Conservation (phyloP, 495 filamentous ascomycete genomes). For the Aspergillus incahuasiensis region DNA sequence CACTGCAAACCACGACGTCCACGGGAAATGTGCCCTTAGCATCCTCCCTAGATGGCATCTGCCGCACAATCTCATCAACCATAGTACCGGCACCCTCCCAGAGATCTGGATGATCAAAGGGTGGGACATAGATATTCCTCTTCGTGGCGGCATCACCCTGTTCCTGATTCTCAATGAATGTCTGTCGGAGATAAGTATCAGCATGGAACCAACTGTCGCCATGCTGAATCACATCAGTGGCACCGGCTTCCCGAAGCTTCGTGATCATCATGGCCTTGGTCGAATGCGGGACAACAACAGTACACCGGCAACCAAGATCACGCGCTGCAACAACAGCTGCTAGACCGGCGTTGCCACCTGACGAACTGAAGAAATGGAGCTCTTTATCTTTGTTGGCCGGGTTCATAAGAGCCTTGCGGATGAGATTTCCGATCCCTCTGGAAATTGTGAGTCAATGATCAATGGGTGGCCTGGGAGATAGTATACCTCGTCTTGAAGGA, state of each 20-base stretch:
- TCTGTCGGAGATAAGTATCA: slow-evolving; percentile 60
- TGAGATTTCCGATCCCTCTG: slow-evolving; percentile 73
- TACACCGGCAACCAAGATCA: slow-evolving; percentile 57
- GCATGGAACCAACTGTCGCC: slow-evolving; percentile 77
- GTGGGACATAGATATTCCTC: slow-evolving; percentile 50
- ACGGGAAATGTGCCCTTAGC: slow-evolving; percentile 27
- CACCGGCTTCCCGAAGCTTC: slow-evolving; percentile 65
- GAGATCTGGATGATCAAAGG: slow-evolving; percentile 77
- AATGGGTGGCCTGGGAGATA: neutral
- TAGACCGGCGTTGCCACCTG: slow-evolving; percentile 85
- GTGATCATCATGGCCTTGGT: slow-evolving; percentile 63
- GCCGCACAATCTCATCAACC: slow-evolving; percentile 62
- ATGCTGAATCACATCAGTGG: slow-evolving; percentile 60
- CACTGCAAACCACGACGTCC: slow-evolving; percentile 71
- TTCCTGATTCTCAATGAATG: slow-evolving; percentile 43
- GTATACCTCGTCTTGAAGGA: slow-evolving; percentile 82
- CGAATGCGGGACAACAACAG: slow-evolving; percentile 69
- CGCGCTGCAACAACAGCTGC: slow-evolving; percentile 76
- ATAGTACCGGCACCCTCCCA: slow-evolving; percentile 71
- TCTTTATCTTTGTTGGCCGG: slow-evolving; percentile 26
- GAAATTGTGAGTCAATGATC: neutral
- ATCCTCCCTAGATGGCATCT: slow-evolving; percentile 36
- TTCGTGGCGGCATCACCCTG: slow-evolving; percentile 35
- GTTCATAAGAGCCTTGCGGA: slow-evolving; percentile 47
- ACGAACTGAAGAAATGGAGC: slow-evolving; percentile 78